Base-by-base conservation (phyloP, 176 grass and related monocot genomes). In the Carex myosuroides region DNA sequence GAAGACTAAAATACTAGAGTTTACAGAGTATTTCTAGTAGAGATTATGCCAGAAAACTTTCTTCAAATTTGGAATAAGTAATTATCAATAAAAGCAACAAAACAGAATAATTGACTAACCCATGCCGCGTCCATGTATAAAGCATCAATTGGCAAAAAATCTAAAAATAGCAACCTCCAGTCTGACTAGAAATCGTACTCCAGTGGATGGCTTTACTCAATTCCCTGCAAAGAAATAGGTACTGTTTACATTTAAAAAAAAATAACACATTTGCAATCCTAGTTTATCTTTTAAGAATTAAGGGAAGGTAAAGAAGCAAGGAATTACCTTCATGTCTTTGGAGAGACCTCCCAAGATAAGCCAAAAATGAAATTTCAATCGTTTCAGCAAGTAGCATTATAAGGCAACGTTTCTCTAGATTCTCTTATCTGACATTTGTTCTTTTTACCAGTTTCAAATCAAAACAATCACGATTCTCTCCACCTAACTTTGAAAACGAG, bases 401-500 rank as follows among this genome's bases (percentile, higher is more conserved):
- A 69, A 68, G 80, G 80, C 60, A 54, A 22, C 8, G 17, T n/a
- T 65, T 83, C 62, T 68, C 57, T 81, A 62, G 39, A 64, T 42
- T 33, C 53, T 69, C 65, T 77, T 81, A 74, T 79, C 55, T 76
- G 80, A 52, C 59, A 87, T 33, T 64, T 64, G 80, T 63, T 86
- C 77, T 62, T 70, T 33, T 68, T 77, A 59, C 48, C 46, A 85
- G 60, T 72, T 77, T 78, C 70, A 78, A 85, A 85, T 59, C 50
- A 37, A 82, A 81, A 65, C 1, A 41, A 63, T 21, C 79, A 60
- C 60, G 56, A 76, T 68, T 52, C 60, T 82, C 68, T 54, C 57
- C 33, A 83, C 86, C 86, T 87, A 83, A 87, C 79, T 83, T 73
- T 83, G 86, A 87, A 87, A 87, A 71, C 33, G 55, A 66, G 37